phyloP scores from a whole-genome alignment of 148 eudicot species.

The Hydrangea macrophylla region DNA sequence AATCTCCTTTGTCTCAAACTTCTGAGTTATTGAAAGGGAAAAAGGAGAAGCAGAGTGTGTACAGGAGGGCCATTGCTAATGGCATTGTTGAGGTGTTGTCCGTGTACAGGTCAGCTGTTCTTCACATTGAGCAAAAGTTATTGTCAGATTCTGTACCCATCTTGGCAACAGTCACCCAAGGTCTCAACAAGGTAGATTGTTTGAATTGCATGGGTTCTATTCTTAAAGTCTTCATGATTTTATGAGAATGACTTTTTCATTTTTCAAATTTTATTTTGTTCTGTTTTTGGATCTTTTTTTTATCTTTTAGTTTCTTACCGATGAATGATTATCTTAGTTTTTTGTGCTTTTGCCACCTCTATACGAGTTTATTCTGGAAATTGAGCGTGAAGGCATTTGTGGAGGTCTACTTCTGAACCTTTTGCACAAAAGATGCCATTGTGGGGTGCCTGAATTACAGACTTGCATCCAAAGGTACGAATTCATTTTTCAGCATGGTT shows the following conservation, averaged over 20 bases:
- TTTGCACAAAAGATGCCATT: slow-evolving; percentile 88
- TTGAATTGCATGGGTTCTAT: not conserved
- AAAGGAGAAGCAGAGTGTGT: slow-evolving; percentile 64
- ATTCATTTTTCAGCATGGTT: not conserved
- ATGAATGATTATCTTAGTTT: slow-evolving; percentile 49
- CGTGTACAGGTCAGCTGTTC: slow-evolving; percentile 86
- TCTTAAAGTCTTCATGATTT: not conserved
- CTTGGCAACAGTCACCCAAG: slow-evolving; percentile 84
- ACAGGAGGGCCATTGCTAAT: slow-evolving; percentile 92
- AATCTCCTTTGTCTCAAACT: slow-evolving; percentile 43
- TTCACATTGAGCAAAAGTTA: slow-evolving; percentile 85
- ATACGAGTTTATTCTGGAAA: slow-evolving; percentile 80
- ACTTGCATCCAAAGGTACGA: slow-evolving; percentile 83
- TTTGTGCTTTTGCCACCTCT: slow-evolving; percentile 92
- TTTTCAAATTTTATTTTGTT: not conserved
- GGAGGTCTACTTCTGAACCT: slow-evolving; percentile 92
- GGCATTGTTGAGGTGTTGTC: slow-evolving; percentile 90
- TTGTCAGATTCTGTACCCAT: slow-evolving; percentile 85
- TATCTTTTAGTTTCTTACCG: slow-evolving; percentile 20
- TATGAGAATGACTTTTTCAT: too few relatives aligned
- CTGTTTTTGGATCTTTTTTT: slow-evolving; percentile 2
- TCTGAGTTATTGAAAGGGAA: slow-evolving; percentile 46
- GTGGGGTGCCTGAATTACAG: slow-evolving; percentile 98
- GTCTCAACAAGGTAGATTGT: slow-evolving; percentile 76
- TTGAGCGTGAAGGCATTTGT: slow-evolving; percentile 68